Conservation (phyloP, 768 basidiomycete genomes). For the Boletus tylopilopsis region DNA sequence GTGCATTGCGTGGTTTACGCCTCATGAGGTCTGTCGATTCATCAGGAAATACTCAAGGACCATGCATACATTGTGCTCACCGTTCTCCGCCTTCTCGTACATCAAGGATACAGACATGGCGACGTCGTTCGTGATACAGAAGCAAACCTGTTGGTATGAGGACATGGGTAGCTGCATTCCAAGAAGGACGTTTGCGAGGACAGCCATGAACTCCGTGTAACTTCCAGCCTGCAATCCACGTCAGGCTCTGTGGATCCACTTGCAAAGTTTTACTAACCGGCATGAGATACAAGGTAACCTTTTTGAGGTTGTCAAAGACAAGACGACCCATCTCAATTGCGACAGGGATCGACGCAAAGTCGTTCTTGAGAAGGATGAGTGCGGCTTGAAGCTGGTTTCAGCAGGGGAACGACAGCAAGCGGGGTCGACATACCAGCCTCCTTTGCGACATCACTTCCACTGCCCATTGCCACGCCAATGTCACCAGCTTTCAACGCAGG, state of each 20-base stretch:
- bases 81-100: slow-evolving; percentile 50
- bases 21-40: slow-evolving; percentile 37
- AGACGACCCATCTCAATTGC: slow-evolving; percentile 58
- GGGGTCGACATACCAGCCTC: slow-evolving; percentile 41
- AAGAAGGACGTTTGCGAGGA: slow-evolving; percentile 52
- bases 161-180: slow-evolving; percentile 58
- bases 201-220: slow-evolving; percentile 57
- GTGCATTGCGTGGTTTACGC: slow-evolving; percentile 47
- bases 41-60: neutral
- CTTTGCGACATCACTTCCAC: slow-evolving; percentile 48
- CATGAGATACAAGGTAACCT: slow-evolving; percentile 42
- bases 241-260: neutral
- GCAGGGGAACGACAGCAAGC: neutral
- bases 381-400: slow-evolving; percentile 25
- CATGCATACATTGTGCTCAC: slow-evolving; percentile 15
- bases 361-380: slow-evolving; percentile 52
- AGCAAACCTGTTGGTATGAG: slow-evolving; percentile 51
- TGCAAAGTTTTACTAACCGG: slow-evolving; percentile 28
- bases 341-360: slow-evolving; percentile 54
- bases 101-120: slow-evolving; percentile 47
- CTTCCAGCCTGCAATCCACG: slow-evolving; percentile 38
- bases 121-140: slow-evolving; percentile 51
- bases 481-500: slow-evolving; percentile 51
- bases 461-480: slow-evolving; percentile 52
- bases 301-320: slow-evolving; percentile 56